Conservation (phyloP, 805 yeast genomes). For the Phaffomyces antillensis region DNA sequence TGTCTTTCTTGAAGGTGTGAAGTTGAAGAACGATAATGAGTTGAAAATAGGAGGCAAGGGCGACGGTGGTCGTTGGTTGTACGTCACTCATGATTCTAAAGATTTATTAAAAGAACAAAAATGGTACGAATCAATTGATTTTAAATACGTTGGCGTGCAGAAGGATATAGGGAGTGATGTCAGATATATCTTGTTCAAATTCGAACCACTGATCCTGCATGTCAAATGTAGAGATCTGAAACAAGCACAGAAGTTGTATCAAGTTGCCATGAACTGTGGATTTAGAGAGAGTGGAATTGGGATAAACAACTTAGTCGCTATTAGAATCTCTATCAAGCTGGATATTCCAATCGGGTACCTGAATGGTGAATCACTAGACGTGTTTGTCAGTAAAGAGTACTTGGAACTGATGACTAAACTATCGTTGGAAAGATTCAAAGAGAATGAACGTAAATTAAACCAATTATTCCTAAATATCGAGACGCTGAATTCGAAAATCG, state of each 20-base stretch:
- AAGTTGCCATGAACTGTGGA: slow-evolving; percentile 76
- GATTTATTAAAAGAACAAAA: slow-evolving; percentile 28
- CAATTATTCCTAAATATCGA: slow-evolving; percentile 39
- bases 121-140: slow-evolving; percentile 36
- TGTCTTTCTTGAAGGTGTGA: slow-evolving; percentile 71
- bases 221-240: slow-evolving; percentile 63
- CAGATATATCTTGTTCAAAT: slow-evolving; percentile 65
- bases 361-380: slow-evolving; percentile 21
- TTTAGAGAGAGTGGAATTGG: slow-evolving; percentile 87
- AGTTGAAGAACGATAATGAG: slow-evolving; percentile 25
- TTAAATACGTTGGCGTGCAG: slow-evolving; percentile 11
- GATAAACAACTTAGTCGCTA: slow-evolving; percentile 67
- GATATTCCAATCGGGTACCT: slow-evolving; percentile 72
- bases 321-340: slow-evolving; percentile 64
- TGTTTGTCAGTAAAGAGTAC: slow-evolving; percentile 46
- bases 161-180: slow-evolving; percentile 19
- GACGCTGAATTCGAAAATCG: slow-evolving; percentile 17
- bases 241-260: slow-evolving; percentile 55
- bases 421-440: slow-evolving; percentile 56
- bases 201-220: slow-evolving; percentile 80
- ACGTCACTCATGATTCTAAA: slow-evolving; percentile 59
- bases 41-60: slow-evolving; percentile 74
- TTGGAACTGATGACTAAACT: slow-evolving; percentile 44
- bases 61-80: slow-evolving; percentile 81
- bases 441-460: slow-evolving; percentile 52